Base-by-base conservation (phyloP, 768 basidiomycete genomes). In the Ramaria rubella region DNA sequence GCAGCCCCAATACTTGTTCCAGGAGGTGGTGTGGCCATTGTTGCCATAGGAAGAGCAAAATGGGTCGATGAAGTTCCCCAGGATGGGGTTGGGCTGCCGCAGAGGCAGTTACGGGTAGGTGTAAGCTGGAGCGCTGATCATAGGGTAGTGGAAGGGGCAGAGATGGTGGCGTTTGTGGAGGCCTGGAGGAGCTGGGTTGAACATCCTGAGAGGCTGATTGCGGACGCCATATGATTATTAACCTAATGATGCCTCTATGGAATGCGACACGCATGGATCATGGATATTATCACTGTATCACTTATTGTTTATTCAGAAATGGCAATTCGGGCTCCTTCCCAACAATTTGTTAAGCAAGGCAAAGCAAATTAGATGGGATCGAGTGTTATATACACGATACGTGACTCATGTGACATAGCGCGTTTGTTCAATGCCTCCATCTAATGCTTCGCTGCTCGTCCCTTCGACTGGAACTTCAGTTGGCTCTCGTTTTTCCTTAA, bases 91-190 rank as follows among this genome's bases (percentile, higher is more conserved):
- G 75, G 69, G 31, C 66, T 59, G 17, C 81, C 82, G 1, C 76
- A 78, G 61, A 70, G 81, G 59, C 73, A 83, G 62, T 67, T 86
- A 36, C 79, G 79, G 70, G 67, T 86, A 36, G 46, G 46, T 27
- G 46, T 48, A 17, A 48, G 86, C 60, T 94, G 91, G 88, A 83
- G 82, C 59, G 91, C 86, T 48, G 91, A 94, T 62, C 92, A 94
- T 69, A 73, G 91, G 15, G 82, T 94, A 6, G 82, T 93, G 9
- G 91, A 94, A 66, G 91, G 91, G 4, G 91, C 90, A 1, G 91
- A 94, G 71, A 67, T 94, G 59, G 90, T 87, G 52, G 90, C 87
- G 60, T 91, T 94, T 67, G 86, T 91, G 59, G 90, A 93, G 72
- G 74, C 77, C 42, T 94, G 91, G 91, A 80, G 90, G 59, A 73